Percentiles rank a stretch among this genome's conserved stretches.
These are phyloP conservation scores for Euphorbia corollata DNA, from an alignment of 441 rosid species.

Conservation along the genomic window DNA sequence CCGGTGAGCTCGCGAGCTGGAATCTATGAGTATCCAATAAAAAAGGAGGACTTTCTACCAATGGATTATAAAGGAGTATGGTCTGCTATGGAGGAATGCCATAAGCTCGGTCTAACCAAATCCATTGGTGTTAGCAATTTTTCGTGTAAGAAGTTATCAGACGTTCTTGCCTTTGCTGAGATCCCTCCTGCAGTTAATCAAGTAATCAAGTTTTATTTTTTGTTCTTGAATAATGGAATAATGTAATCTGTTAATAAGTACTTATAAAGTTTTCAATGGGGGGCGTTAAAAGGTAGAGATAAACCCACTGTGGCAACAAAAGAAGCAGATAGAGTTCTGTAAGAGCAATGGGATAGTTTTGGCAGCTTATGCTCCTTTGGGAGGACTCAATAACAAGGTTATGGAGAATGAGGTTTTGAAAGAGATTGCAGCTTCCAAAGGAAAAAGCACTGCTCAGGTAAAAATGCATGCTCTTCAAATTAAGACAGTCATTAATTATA, in stretches of 20 bases:
- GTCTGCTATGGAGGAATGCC: conserved; percentile 36
- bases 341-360: conserved; percentile 26
- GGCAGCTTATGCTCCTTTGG: conserved; percentile 25
- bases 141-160: conserved; percentile 23
- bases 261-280: background rate
- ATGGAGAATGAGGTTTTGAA: conserved; percentile 23
- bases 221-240: background rate
- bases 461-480: no score
- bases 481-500: background rate
- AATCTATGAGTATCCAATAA: conserved; percentile 29
- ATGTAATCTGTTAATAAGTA: background rate
- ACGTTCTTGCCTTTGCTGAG: conserved; percentile 21
- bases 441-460: conserved; percentile 19
- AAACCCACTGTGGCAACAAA: conserved; percentile 25
- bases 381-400: conserved; percentile 14
- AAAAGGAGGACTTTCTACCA: conserved; percentile 23
- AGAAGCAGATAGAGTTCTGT: conserved; percentile 24
- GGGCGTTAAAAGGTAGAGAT: conserved; percentile 27
- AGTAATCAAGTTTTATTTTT: background rate
- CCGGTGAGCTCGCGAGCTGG: conserved; percentile 45
- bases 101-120: conserved; percentile 28
- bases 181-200: conserved; percentile 36
- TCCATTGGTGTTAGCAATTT: conserved; percentile 38
- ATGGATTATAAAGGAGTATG: conserved; percentile 29
- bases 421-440: conserved; percentile 21